These are phyloP conservation scores for Stereocaulon alpinum DNA, from an alignment of 495 filamentous ascomycete species.

Conservation along the genomic window DNA sequence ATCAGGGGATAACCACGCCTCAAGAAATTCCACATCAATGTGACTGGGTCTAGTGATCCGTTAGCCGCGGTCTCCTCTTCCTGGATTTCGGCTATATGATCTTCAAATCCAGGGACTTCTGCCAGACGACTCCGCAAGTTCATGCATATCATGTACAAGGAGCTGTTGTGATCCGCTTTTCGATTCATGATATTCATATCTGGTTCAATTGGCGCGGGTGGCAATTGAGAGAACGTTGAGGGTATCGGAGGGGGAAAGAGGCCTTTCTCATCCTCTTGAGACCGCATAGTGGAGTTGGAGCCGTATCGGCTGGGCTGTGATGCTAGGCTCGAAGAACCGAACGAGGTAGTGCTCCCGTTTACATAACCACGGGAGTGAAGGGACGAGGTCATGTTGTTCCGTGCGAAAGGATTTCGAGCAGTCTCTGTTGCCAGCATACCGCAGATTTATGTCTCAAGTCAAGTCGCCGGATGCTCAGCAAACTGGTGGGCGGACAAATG, in stretches of 20 bases:
- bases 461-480: background rate
- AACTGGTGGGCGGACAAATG: background rate
- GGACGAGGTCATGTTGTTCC: constrained; percentile 20
- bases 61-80: constrained; percentile 43
- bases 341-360: constrained; percentile 17
- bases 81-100: constrained; percentile 53
- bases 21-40: constrained; percentile 81
- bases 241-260: constrained; percentile 18
- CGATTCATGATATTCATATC: constrained; percentile 88
- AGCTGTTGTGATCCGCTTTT: constrained; percentile 73
- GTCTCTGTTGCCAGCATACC: constrained; percentile 24
- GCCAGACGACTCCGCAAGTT: constrained; percentile 67
- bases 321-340: constrained; percentile 8
- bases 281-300: constrained; percentile 8
- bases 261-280: constrained; percentile 9
- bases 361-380: constrained; percentile 20
- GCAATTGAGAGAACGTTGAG: constrained; percentile 12
- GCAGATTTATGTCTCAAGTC: background rate
- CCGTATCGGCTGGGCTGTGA: constrained; percentile 10
- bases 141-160: constrained; percentile 90
- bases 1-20: constrained; percentile 76
- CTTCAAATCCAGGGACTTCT: constrained; percentile 73
- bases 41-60: constrained; percentile 70
- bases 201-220: constrained; percentile 5
- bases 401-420: constrained; percentile 13